Evolutionary conservation across 352 stramenopile species (phyloP), one percentile per base, ranked within the genome.

Genomic region (Pythium oligandrum): DNA sequence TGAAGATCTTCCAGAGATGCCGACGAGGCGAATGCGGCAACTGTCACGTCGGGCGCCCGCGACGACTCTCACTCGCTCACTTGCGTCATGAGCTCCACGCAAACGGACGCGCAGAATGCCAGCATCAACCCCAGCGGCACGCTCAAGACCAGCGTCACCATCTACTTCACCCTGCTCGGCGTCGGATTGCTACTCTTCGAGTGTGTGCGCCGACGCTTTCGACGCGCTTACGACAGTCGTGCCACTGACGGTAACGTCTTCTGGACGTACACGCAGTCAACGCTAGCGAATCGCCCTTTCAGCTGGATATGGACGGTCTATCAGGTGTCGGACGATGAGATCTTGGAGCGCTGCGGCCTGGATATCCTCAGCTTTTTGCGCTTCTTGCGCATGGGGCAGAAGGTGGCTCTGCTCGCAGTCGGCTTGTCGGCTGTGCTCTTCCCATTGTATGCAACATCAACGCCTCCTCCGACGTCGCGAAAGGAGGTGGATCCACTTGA

Each of bases 351-450:
- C 56, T 93, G 80, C 60, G 83, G 83, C 17, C 64, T 93, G 39
- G 83, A 93, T 51, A 90, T 78, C 35, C 64, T 90, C 40, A 81
- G 72, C 37, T 88, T 88, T 43, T 51, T 93, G 62, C 78, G 83
- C 36, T 76, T 90, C 43, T 57, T 90, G 63, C 66, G 71, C 40
- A 65, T 93, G 53, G 78, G 80, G 4, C 76, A 76, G 31, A 88
- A 87, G 53, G 47, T 93, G 44, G 66, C 83, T 45, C 55, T 90
- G n/a, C 51, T 88, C 31, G 77, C 60, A 6, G 57, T 93, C 32
- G 48, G n/a, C 12, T 73, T 85, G 38, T 90, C 79, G 0, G 66
- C 44, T 2, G 57, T 70, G 51, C 66, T 93, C 11, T 88, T 93
- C 48, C 80, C 83, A 9, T 53, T 93, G 39, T 93, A 86, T 39